phyloP scores from a whole-genome alignment of 176 grass and related monocot species.

The Musa itinerans region DNA sequence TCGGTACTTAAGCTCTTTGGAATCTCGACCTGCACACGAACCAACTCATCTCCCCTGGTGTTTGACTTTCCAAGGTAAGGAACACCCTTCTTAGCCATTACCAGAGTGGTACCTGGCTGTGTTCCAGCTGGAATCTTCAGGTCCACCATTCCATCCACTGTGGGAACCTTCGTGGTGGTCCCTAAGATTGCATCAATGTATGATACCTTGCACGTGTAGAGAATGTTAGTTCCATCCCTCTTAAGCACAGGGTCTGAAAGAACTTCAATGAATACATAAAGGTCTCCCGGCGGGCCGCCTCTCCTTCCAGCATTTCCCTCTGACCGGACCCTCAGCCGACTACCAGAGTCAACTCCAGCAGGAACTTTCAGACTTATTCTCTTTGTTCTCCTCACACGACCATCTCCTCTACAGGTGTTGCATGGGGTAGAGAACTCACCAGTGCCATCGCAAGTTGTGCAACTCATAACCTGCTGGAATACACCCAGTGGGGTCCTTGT shows the following conservation, averaged over 20 bases:
- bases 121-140: slow-evolving; percentile 90
- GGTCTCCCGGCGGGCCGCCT: slow-evolving; percentile 93
- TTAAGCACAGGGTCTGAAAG: slow-evolving; percentile 90
- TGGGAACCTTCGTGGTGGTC: slow-evolving; percentile 85
- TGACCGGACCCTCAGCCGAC: slow-evolving; percentile 78
- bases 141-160: slow-evolving; percentile 80
- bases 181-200: slow-evolving; percentile 96
- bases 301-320: slow-evolving; percentile 81
- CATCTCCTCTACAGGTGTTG: slow-evolving; percentile 74
- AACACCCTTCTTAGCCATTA: slow-evolving; percentile 97
- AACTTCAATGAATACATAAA: slow-evolving; percentile 91
- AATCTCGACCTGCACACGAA: slow-evolving; percentile 95
- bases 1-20: slow-evolving; percentile 82
- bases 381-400: slow-evolving; percentile 79
- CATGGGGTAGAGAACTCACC: slow-evolving; percentile 88
- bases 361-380: slow-evolving; percentile 95
- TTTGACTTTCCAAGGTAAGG: slow-evolving; percentile 79
- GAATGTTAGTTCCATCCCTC: slow-evolving; percentile 76
- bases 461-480: slow-evolving; percentile 93
- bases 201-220: slow-evolving; percentile 95
- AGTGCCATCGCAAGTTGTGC: slow-evolving; percentile 78
- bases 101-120: slow-evolving; percentile 78
- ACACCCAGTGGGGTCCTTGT: slow-evolving; percentile 86
- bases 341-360: slow-evolving; percentile 91
- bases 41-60: slow-evolving; percentile 77